A percentile compares a stretch with the other conserved stretches of the same genome.
Conservation (phyloP, 768 basidiomycete genomes). For the Leucocoprinus leucothites region DNA sequence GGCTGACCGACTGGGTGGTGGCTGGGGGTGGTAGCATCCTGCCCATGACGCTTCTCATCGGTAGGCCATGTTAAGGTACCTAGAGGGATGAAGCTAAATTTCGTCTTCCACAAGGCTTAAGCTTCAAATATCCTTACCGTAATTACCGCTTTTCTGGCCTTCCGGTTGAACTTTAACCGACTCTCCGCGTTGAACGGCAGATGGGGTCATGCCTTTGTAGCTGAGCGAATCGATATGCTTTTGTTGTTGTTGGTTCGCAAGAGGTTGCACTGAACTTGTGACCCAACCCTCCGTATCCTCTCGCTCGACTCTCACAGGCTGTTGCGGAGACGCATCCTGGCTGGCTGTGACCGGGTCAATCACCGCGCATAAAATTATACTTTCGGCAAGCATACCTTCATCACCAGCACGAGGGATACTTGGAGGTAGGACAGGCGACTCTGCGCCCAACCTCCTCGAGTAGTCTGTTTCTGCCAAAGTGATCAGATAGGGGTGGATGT, state of each 20-base stretch:
- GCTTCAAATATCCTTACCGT: background rate
- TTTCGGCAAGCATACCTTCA: background rate
- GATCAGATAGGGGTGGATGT: background rate
- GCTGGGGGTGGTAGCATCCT: background rate
- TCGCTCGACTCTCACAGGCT: background rate
- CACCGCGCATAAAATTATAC: background rate
- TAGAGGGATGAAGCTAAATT: background rate
- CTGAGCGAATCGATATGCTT: background rate
- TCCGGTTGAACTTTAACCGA: background rate
- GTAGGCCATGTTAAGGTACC: background rate
- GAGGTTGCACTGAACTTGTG: background rate
- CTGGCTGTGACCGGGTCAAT: background rate
- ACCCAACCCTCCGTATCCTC: constrained; percentile 8
- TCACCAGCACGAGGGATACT: too few relatives aligned
- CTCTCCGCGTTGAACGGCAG: constrained; percentile 3
- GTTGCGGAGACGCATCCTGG: background rate
- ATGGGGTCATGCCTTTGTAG: background rate
- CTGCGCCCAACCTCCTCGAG: background rate
- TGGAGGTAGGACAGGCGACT: background rate
- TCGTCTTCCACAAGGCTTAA: background rate
- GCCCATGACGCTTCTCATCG: background rate
- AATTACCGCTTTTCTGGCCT: background rate
- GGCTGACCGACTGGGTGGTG: background rate
- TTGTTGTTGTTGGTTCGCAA: background rate
- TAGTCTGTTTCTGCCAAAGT: background rate